phyloP scores from a whole-genome alignment of 192 early-diverging fungal genomes.

The Coemansia sp. region DNA sequence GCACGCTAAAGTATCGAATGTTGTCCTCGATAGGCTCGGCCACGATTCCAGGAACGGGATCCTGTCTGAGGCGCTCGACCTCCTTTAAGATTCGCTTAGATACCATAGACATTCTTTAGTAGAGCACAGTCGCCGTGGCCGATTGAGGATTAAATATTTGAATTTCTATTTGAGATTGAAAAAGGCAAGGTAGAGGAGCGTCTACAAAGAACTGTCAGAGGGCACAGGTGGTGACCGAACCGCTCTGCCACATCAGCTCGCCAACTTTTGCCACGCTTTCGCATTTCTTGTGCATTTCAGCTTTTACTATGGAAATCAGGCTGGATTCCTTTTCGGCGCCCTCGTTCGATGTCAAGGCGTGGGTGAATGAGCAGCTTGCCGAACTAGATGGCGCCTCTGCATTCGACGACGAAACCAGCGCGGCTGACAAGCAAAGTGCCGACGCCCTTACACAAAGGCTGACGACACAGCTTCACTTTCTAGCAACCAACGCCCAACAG shows the following conservation, averaged over 20 bases:
- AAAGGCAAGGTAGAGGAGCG: background rate
- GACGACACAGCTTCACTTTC: constrained; percentile 43
- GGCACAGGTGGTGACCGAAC: background rate
- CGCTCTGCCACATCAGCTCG: no score
- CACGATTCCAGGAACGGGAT: constrained; percentile 92
- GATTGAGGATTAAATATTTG: background rate
- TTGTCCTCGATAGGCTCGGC: constrained; percentile 91
- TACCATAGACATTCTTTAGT: constrained; percentile 19
- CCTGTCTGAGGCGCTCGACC: constrained; percentile 89
- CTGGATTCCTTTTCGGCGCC: constrained; percentile 36
- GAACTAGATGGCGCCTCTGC: constrained; percentile 5
- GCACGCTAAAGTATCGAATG: constrained; percentile 95
- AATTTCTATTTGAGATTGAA: background rate
- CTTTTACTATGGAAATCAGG: constrained; percentile 33
- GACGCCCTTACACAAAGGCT: constrained; percentile 31
- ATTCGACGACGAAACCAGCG: constrained; percentile 5
- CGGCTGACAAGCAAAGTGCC: background rate
- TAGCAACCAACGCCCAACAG: constrained; percentile 46
- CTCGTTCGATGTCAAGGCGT: constrained; percentile 34
- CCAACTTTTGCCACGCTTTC: background rate
- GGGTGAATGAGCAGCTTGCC: constrained; percentile 45
- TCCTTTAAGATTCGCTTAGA: constrained; percentile 69
- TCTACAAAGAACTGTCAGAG: background rate
- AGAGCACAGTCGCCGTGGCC: background rate
- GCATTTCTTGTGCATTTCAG: background rate